These are phyloP conservation scores for Nothophytophthora sp. DNA, from an alignment of 352 stramenopile genomes.

Conservation along the genomic window DNA sequence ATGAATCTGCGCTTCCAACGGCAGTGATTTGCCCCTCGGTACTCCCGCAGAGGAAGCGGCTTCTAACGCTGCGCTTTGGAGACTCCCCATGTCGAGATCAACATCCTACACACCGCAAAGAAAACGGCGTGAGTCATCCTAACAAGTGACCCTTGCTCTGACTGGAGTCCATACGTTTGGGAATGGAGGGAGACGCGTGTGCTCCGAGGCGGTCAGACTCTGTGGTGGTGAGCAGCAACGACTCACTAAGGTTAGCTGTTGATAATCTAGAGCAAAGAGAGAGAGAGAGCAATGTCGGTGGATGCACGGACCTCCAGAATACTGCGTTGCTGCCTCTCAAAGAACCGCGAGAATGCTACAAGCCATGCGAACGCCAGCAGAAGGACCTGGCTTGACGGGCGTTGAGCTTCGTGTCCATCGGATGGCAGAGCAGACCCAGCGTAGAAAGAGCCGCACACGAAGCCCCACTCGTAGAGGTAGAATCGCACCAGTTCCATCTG, in stretches of 20 bases:
- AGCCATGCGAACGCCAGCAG: constrained; percentile 57
- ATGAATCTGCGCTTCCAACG: constrained; percentile 31
- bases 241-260: no score
- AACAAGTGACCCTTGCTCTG: not conserved
- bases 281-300: not conserved
- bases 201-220: constrained; percentile 13
- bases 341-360: constrained; percentile 46
- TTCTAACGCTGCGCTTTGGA: constrained; percentile 11
- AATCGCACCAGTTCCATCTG: constrained; percentile 50
- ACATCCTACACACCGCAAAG: constrained; percentile 23
- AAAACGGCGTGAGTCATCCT: no score
- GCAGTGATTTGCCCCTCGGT: not conserved
- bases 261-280: not conserved
- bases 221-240: no score
- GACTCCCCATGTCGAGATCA: constrained; percentile 10
- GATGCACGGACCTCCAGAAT: constrained; percentile 38
- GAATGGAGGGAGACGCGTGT: constrained; percentile 36
- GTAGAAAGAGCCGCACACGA: constrained; percentile 53
- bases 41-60: not conserved
- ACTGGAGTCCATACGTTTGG: constrained; percentile 24
- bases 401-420: not conserved
- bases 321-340: constrained; percentile 39
- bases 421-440: not conserved
- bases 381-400: constrained; percentile 38
- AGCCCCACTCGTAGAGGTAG: constrained; percentile 75